These are phyloP conservation scores for Fusarium globosum DNA, from an alignment of 2,329 filamentous ascomycete genomes.

Conservation along the genomic window DNA sequence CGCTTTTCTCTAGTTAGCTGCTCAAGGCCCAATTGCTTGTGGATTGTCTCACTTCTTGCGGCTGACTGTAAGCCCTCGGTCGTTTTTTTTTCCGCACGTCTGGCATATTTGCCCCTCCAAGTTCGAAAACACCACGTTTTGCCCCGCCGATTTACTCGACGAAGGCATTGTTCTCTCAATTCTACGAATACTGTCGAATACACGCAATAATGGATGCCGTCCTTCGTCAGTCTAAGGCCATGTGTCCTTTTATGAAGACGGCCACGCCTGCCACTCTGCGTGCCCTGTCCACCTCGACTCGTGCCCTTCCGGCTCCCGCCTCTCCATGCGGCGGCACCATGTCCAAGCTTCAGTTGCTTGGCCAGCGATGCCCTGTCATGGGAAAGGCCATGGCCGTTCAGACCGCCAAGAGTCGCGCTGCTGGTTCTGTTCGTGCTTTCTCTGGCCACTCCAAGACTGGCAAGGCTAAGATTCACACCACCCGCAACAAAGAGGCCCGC, in stretches of 20 bases:
- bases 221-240: slow-evolving; percentile 92
- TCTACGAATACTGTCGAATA: slow-evolving; percentile 24
- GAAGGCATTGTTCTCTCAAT: slow-evolving; percentile 17
- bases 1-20: background rate
- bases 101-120: slow-evolving; percentile 33
- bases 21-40: slow-evolving; percentile 29
- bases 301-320: slow-evolving; percentile 48
- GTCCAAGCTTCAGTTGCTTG: slow-evolving; percentile 95
- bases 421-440: slow-evolving; percentile 63
- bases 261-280: slow-evolving; percentile 92
- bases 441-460: slow-evolving; percentile 63
- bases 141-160: slow-evolving; percentile 28
- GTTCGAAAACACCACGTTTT: slow-evolving; percentile 16
- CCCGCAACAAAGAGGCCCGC: slow-evolving; percentile 79
- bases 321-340: slow-evolving; percentile 90
- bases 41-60: slow-evolving; percentile 20
- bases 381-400: slow-evolving; percentile 96
- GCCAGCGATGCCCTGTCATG: slow-evolving; percentile 97
- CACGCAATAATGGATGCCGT: slow-evolving; percentile 82
- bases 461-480: slow-evolving; percentile 85
- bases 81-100: slow-evolving; percentile 21
- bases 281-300: slow-evolving; percentile 81
- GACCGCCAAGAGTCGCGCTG: slow-evolving; percentile 66
- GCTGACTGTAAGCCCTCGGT: slow-evolving; percentile 28
- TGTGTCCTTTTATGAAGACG: slow-evolving; percentile 98